These are phyloP conservation scores for Yarrowia sp. DNA, from an alignment of 805 yeast genomes.

Conservation along the genomic window DNA sequence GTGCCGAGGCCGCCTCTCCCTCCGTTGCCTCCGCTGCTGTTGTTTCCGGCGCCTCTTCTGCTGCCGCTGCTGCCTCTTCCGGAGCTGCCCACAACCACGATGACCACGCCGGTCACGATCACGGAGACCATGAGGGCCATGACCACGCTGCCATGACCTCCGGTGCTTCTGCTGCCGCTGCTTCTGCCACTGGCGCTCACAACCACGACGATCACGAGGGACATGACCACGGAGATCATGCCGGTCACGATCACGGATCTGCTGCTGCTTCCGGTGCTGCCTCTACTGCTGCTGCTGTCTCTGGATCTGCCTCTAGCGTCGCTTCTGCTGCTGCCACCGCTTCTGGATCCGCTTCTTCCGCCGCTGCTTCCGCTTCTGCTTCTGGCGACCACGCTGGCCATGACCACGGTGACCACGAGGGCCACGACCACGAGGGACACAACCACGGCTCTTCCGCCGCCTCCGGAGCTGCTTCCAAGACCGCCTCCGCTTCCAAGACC, in stretches of 20 bases:
- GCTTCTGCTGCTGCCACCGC: background rate
- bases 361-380: conserved; percentile 30
- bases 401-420: conserved; percentile 7
- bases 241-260: background rate
- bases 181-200: background rate
- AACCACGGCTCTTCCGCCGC: conserved; percentile 5
- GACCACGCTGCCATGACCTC: background rate
- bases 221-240: background rate
- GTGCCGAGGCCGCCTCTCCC: no score
- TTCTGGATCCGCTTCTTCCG: background rate
- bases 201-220: background rate
- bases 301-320: conserved; percentile 11
- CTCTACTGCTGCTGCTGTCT: conserved; percentile 7
- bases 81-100: background rate
- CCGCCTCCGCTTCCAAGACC: background rate
- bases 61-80: background rate
- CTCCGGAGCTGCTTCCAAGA: background rate
- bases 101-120: background rate
- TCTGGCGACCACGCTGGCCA: conserved; percentile 3
- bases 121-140: background rate
- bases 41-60: conserved; percentile 15
- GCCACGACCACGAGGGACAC: conserved; percentile 18
- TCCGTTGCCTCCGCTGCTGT: conserved; percentile 11
- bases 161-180: no score
- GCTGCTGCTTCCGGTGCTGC: conserved; percentile 21